Evolutionary conservation across 2,329 filamentous ascomycete genomes (phyloP).

Genomic region (Acephala macrosclerotiorum): DNA sequence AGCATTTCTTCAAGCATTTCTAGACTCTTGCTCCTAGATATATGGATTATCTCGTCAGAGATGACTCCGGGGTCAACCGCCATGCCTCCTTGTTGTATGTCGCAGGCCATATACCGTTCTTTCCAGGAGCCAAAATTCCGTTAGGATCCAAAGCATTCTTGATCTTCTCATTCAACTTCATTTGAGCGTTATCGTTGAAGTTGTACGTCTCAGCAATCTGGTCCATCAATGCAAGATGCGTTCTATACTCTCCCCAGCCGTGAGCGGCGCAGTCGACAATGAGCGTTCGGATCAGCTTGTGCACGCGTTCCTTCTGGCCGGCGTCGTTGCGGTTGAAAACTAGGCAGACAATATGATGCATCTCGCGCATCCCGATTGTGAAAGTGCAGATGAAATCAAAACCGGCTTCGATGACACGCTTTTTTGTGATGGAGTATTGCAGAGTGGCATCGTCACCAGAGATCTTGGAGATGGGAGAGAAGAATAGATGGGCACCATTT

Average conservation of each 20-base stretch:
- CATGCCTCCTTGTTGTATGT: conserved; percentile 25
- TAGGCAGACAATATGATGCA: conserved; percentile 63
- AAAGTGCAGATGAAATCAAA: conserved; percentile 61
- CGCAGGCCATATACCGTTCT: conserved; percentile 52
- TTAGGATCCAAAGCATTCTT: conserved; percentile 56
- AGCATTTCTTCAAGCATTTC: too few species aligned
- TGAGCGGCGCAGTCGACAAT: conserved; percentile 50
- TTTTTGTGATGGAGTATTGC: conserved; percentile 52
- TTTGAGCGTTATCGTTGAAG: conserved; percentile 32
- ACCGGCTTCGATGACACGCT: conserved; percentile 50
- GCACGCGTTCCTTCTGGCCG: conserved; percentile 47
- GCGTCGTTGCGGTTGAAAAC: conserved; percentile 56
- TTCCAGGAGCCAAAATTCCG: conserved; percentile 53
- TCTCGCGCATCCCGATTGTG: conserved; percentile 56
- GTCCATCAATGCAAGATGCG: conserved; percentile 54
- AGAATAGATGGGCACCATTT: conserved; percentile 59
- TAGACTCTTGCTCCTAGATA: too few species aligned
- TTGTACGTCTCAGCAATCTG: conserved; percentile 52
- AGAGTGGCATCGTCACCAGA: conserved; percentile 54
- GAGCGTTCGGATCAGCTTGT: conserved; percentile 48
- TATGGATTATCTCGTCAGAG: not conserved
- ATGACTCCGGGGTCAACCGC: conserved; percentile 10
- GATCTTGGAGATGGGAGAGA: conserved; percentile 59
- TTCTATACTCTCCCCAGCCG: conserved; percentile 55
- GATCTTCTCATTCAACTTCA: conserved; percentile 52